Base-by-base conservation (phyloP, 768 basidiomycete species). In the Daedaleopsis nitida region DNA sequence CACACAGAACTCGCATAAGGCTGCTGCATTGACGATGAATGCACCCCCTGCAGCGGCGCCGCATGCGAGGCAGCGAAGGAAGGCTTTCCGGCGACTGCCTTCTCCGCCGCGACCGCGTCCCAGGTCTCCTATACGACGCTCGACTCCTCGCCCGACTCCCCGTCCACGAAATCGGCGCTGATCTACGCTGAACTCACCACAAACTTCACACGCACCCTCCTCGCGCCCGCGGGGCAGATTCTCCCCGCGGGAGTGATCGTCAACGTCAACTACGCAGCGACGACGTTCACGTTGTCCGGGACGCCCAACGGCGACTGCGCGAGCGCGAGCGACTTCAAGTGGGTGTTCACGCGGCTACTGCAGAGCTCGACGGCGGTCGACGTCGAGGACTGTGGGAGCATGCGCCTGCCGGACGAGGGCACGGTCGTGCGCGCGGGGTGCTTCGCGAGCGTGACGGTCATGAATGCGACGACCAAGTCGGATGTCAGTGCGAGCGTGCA, bases 231-330 rank as follows among this genome's bases (percentile, higher is more conserved):
- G 34, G 35, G 32, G 23, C 76, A 78, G 1, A 68, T 81, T 57
- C 75, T 83, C 17, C 83, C 82, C 1, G 21, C 69, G 0, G 76
- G 75, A 23, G 71, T 77, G 57, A 74, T 73, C 45, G 60, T 85
- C 59, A 83, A 83, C 67, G 82, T 85, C 65, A 85, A 84, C 72
- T 83, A 77, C 66, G 77, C 80, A 0, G 37, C 59, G 21, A 63
- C 66, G 13, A 57, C 50, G 4, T 54, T 52, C 55, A 47, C 61
- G 9, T 54, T 56, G 11, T 60, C 59, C 45, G 59, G 59, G 9
- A 63, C 78, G 11, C 68, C 68, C 51, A 73, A 65, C 55, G 66
- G 61, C 1, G 48, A 44, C 23, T 84, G 83, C 64, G 56, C 75
- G n/a, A 69, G 68, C 24, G 72, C 76, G 8, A 58, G 68, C 11